Evolutionary conservation across 192 early-diverging fungal genomes (phyloP).

Genomic region (Gonapodya prolifera): DNA sequence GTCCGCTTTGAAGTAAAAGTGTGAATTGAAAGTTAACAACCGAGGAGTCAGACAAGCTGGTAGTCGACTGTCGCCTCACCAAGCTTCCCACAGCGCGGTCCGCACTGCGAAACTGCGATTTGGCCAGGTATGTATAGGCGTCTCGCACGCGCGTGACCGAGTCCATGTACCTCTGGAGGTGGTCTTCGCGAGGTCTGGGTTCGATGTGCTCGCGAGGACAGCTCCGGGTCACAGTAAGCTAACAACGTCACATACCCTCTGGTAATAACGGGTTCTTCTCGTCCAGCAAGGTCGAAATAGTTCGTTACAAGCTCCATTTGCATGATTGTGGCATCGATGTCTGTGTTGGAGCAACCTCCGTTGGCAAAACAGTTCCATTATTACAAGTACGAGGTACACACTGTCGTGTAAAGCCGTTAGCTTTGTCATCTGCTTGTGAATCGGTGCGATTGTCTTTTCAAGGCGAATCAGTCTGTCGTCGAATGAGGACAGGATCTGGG

Average conservation of each 20-base stretch:
- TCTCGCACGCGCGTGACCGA: background rate
- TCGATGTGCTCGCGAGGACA: background rate
- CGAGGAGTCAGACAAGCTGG: too few species aligned
- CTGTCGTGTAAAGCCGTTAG: conserved; percentile 61
- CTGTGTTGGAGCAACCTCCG: conserved; percentile 22
- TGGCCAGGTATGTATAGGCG: background rate
- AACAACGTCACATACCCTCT: conserved; percentile 33
- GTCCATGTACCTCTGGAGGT: background rate
- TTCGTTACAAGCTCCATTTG: conserved; percentile 44
- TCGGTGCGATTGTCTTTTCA: conserved; percentile 66
- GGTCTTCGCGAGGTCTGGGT: background rate
- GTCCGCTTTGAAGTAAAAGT: conserved; percentile 10
- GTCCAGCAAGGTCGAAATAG: conserved; percentile 52
- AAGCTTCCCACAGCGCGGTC: background rate
- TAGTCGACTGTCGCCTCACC: background rate
- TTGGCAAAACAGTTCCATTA: background rate
- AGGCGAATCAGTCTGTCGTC: conserved; percentile 57
- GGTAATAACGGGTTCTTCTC: conserved; percentile 51
- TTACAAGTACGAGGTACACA: conserved; percentile 18
- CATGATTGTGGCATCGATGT: conserved; percentile 51
- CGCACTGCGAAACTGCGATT: background rate
- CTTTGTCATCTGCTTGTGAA: conserved; percentile 60
- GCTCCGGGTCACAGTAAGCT: too few species aligned
- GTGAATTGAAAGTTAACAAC: too few species aligned
- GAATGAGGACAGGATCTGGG: conserved; percentile 58